Conservation (phyloP, 805 yeast genomes). For the Suhomyces canberraensis region DNA sequence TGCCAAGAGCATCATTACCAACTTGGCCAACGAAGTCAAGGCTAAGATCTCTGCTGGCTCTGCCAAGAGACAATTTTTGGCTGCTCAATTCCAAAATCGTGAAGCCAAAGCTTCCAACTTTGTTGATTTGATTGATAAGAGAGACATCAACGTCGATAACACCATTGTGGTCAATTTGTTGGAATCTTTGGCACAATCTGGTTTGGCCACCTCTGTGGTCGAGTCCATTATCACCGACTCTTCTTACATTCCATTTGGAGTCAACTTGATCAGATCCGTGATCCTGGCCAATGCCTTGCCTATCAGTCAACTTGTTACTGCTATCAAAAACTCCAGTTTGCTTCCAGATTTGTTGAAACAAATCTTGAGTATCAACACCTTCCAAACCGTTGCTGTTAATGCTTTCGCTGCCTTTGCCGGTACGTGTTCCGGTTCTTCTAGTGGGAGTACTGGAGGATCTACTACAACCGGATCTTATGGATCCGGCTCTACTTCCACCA, state of each 20-base stretch:
- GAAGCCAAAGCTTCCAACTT: conserved; percentile 5
- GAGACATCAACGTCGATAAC: conserved; percentile 20
- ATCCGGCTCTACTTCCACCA: conserved; percentile 4
- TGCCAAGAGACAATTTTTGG: conserved; percentile 16
- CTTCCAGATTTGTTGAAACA: conserved; percentile 31
- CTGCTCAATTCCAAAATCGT: conserved; percentile 5
- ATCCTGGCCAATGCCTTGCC: conserved; percentile 27
- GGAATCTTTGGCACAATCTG: conserved; percentile 40
- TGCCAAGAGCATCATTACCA: conserved; percentile 25
- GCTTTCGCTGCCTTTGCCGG: conserved; percentile 40
- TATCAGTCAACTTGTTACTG: conserved; percentile 25
- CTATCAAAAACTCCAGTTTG: conserved; percentile 32
- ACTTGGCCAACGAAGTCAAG: conserved; percentile 26
- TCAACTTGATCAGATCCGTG: conserved; percentile 29
- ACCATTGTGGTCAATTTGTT: conserved; percentile 33
- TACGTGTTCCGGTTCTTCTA: conserved; percentile 14
- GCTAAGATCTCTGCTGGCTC: conserved; percentile 17
- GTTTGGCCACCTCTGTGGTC: conserved; percentile 40
- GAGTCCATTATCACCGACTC: conserved; percentile 37
- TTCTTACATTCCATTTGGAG: conserved; percentile 35
- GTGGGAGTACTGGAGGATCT: conserved; percentile 6
- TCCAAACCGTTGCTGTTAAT: conserved; percentile 31
- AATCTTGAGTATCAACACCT: conserved; percentile 30
- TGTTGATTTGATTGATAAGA: conserved; percentile 9
- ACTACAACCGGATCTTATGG: conserved; percentile 9